phyloP scores from a whole-genome alignment of 805 yeast species.

The Metschnikowia dekortorum region DNA sequence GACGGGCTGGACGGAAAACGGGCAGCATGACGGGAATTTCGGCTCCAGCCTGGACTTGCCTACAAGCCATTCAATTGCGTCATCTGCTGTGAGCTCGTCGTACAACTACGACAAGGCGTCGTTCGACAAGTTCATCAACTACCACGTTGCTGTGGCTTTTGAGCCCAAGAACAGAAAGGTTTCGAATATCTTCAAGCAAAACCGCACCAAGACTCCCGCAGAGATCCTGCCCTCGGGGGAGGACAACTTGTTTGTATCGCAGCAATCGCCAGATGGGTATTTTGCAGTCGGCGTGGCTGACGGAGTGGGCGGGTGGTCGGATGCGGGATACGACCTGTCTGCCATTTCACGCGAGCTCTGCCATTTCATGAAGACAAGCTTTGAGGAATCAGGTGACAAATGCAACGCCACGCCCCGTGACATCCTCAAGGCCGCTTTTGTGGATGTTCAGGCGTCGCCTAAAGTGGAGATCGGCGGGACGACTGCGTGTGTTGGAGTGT shows the following conservation, averaged over 20 bases:
- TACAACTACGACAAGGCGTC: slow-evolving; percentile 18
- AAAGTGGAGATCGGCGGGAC: slow-evolving; percentile 87
- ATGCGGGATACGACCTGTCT: slow-evolving; percentile 83
- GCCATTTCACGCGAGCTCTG: slow-evolving; percentile 83
- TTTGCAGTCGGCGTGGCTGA: slow-evolving; percentile 81
- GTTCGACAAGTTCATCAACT: slow-evolving; percentile 30
- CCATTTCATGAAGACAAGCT: slow-evolving; percentile 43
- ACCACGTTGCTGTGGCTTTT: slow-evolving; percentile 62
- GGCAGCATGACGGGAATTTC: slow-evolving; percentile 7
- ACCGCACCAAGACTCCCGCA: slow-evolving; percentile 37
- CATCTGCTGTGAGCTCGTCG: slow-evolving; percentile 15
- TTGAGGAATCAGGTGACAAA: slow-evolving; percentile 16
- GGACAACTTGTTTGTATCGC: slow-evolving; percentile 61
- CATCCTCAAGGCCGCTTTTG: slow-evolving; percentile 55
- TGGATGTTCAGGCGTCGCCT: slow-evolving; percentile 46
- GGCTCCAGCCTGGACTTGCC: slow-evolving; percentile 1
- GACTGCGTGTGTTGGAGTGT: slow-evolving; percentile 81
- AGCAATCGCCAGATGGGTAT: slow-evolving; percentile 31
- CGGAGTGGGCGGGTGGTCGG: slow-evolving; percentile 98
- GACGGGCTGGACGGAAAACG: slow-evolving; percentile 15
- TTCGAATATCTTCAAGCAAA: slow-evolving; percentile 39
- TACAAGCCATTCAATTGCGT: slow-evolving; percentile 9
- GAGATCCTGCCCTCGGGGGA: slow-evolving; percentile 60
- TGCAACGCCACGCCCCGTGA: slow-evolving; percentile 36
- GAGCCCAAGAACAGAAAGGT: slow-evolving; percentile 67